Conservation (phyloP, 768 basidiomycete species). For the Antrodiella citrinella region DNA sequence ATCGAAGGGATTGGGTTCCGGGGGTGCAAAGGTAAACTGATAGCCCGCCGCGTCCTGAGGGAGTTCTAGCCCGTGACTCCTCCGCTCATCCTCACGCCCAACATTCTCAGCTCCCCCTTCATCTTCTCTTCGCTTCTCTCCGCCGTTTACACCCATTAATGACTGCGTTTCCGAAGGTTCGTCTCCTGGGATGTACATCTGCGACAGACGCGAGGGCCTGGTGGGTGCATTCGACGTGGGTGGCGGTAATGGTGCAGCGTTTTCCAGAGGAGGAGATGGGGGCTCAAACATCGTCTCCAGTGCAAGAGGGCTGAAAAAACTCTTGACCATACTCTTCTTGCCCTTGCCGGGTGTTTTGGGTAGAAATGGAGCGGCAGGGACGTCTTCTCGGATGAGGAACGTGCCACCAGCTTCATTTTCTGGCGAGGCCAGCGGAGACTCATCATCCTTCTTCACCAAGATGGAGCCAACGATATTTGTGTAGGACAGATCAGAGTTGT, state of each 20-base stretch:
- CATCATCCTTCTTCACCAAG: constrained; percentile 18
- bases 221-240: constrained; percentile 14
- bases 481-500: neutral
- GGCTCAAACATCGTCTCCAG: constrained; percentile 93
- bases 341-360: constrained; percentile 59
- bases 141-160: constrained; percentile 4
- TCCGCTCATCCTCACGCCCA: neutral
- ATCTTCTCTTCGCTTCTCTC: neutral
- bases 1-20: constrained; percentile 31
- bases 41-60: constrained; percentile 29
- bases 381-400: constrained; percentile 67
- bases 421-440: constrained; percentile 19
- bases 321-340: constrained; percentile 58
- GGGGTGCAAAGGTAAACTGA: constrained; percentile 72
- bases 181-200: constrained; percentile 27
- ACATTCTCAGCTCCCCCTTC: neutral
- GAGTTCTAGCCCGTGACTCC: neutral
- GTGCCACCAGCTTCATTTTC: constrained; percentile 46
- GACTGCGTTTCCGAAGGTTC: constrained; percentile 1
- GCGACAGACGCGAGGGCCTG: constrained; percentile 30
- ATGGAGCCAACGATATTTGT: neutral
- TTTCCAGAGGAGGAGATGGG: constrained; percentile 62
- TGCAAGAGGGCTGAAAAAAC: constrained; percentile 82
- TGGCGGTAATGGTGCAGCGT: constrained; percentile 15
- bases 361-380: constrained; percentile 43